These are phyloP conservation scores for Prunus fruticosa DNA, from an alignment of 306 rosid species.

Conservation along the genomic window DNA sequence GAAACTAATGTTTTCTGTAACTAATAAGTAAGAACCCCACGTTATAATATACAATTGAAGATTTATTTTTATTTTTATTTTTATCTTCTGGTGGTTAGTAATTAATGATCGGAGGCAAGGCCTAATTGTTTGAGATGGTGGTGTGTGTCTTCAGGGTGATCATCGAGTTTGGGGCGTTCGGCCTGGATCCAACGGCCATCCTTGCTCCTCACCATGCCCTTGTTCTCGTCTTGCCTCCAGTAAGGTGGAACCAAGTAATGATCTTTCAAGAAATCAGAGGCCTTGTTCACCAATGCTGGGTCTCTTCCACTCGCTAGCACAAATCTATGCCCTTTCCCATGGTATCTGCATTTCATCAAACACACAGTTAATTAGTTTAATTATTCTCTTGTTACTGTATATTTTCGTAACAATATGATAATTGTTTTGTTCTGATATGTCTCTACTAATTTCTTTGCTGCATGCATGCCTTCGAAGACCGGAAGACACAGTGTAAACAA, in stretches of 20 bases:
- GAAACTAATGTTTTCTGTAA: not conserved
- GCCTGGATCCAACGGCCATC: constrained; percentile 87
- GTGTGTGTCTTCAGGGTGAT: constrained; percentile 56
- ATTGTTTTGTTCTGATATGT: no score
- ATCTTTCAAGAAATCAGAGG: constrained; percentile 69
- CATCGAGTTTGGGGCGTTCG: constrained; percentile 60
- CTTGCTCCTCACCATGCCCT: constrained; percentile 63
- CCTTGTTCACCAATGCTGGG: constrained; percentile 82
- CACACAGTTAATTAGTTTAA: not conserved
- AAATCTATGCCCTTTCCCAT: constrained; percentile 69
- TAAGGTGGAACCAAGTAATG: constrained; percentile 77
- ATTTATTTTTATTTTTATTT: not conserved
- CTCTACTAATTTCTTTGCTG: no score
- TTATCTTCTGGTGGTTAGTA: no score
- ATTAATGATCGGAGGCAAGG: not conserved
- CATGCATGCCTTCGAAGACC: no score
- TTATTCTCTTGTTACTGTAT: no score
- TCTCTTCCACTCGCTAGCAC: constrained; percentile 76
- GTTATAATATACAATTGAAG: not conserved
- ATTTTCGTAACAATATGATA: not conserved
- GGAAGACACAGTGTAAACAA: no score
- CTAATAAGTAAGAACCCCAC: not conserved
- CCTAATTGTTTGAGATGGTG: constrained; percentile 44
- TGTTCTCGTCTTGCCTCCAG: constrained; percentile 83
- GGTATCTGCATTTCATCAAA: constrained; percentile 49